phyloP scores from a whole-genome alignment of 2,329 filamentous ascomycete genomes.

The Cercospora sp. region DNA sequence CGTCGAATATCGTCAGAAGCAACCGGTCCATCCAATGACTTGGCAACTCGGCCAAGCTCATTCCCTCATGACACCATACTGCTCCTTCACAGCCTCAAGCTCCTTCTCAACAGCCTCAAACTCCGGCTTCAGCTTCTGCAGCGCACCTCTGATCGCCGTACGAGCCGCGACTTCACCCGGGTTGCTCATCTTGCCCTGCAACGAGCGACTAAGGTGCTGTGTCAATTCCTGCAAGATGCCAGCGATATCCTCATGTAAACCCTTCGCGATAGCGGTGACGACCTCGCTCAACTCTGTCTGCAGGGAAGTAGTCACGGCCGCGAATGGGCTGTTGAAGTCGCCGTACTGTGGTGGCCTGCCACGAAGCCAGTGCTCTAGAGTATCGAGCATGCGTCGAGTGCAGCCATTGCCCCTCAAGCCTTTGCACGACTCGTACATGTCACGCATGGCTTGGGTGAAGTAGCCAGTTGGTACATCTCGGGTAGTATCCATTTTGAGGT shows the following conservation, averaged over 20 bases:
- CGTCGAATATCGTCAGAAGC: not conserved
- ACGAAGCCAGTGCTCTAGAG: not conserved
- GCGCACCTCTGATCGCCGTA: not conserved
- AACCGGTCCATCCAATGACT: not conserved
- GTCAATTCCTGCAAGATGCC: constrained; percentile 10
- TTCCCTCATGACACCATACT: constrained; percentile 9
- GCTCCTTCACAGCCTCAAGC: constrained; percentile 17
- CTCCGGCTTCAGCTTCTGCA: constrained; percentile 2
- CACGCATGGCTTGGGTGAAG: constrained; percentile 23
- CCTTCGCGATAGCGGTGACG: not conserved
- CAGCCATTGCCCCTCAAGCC: constrained; percentile 8
- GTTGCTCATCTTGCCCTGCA: too few species aligned
- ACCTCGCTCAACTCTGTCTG: constrained; percentile 5
- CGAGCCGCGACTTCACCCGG: too few species aligned
- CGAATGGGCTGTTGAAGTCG: not conserved
- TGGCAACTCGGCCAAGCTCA: not conserved
- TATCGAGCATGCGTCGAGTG: constrained; percentile 2
- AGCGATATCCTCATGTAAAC: constrained; percentile 11
- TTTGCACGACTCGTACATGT: constrained; percentile 27
- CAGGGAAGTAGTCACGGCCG: not conserved
- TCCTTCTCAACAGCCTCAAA: constrained; percentile 12
- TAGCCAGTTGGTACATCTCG: constrained; percentile 22
- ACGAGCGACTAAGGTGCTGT: too few species aligned
- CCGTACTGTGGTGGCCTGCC: not conserved
- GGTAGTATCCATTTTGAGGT: constrained; percentile 22